phyloP scores from a whole-genome alignment of 345 rosid species.

The Punica granatum region DNA sequence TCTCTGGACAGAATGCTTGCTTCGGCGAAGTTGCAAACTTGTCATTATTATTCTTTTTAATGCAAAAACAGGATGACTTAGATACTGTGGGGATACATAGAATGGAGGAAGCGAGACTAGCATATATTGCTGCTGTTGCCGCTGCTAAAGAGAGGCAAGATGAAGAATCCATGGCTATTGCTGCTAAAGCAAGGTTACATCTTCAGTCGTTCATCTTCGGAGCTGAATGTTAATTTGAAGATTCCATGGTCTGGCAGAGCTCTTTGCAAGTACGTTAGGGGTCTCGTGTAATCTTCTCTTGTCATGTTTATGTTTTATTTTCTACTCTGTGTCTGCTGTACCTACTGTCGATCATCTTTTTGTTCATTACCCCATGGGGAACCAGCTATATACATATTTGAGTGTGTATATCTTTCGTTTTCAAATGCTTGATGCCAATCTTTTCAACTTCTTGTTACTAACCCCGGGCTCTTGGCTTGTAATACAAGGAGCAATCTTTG shows the following conservation, averaged over 20 bases:
- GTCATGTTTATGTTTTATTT: neutral
- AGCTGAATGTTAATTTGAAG: constrained; percentile 8
- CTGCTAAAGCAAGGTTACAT: constrained; percentile 52
- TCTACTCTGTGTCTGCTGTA: neutral
- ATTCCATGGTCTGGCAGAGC: neutral
- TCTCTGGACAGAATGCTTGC: neutral
- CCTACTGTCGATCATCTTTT: neutral
- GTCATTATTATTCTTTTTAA: neutral
- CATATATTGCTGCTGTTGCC: constrained; percentile 62
- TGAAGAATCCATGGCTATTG: constrained; percentile 74
- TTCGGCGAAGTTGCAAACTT: neutral
- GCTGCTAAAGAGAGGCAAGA: constrained; percentile 67
- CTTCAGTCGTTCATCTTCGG: constrained; percentile 62
- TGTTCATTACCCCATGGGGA: no score
- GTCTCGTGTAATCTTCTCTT: neutral
- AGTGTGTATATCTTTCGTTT: no score
- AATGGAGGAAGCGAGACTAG: constrained; percentile 79
- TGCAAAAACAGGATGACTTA: constrained; percentile 42
- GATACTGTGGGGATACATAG: constrained; percentile 38
- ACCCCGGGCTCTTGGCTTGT: no score
- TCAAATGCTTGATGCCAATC: no score
- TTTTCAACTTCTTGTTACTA: no score
- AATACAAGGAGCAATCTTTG: no score
- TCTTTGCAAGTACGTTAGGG: neutral
- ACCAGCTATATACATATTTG: no score